Evolutionary conservation across 2,329 filamentous ascomycete species (phyloP), one percentile per base, ranked within the genome.

Genomic region (Paracorniculantispora psalliotae): DNA sequence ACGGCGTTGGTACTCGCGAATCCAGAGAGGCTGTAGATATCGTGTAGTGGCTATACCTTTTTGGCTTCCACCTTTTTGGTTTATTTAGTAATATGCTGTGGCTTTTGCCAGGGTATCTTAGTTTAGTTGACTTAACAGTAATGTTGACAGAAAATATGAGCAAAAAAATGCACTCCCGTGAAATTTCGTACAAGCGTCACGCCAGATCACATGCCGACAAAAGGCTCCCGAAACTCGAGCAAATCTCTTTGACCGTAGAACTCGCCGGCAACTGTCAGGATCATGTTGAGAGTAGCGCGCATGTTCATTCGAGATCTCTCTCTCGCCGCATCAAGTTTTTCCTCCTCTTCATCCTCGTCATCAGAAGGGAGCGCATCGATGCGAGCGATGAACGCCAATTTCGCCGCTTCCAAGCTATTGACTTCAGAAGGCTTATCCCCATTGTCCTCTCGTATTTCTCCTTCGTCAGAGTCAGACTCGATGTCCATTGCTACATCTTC

Each of bases 191-290:
- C 39, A 35, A 13, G 1, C 13, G 15, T 19, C 35, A 13, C 19
- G 12, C 19, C 3, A 19, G 4, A 4, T 35, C 37, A 59, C 57
- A 59, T 59, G 43, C 57, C 74, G 23, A 78, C 74, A 66, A 85
- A 86, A 4, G 82, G 82, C 62, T 88, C 83, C 60, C 91, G 83
- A 62, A 87, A 89, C 66, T 89, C 85, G 51, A 97, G 80, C 62
- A 97, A 74, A 72, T 97, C 93, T 63, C 88, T 81, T 74, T 97
- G 93, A 1, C 93, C 92, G 73, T 92, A 97, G 64, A 90, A 85
- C 73, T 96, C 92, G 66, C 91, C 92, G 50, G 89, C 87, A 37
- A 97, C 81, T 0, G 90, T 94, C 65, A 97, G 78, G 56, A 97
- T 90, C 91, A 96, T 96, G 73, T 96, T 92, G 35, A 97, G 79